Evolutionary conservation across 352 stramenopile species (phyloP), one percentile per base, ranked within the genome.

Genomic region (Pythium monospermum): DNA sequence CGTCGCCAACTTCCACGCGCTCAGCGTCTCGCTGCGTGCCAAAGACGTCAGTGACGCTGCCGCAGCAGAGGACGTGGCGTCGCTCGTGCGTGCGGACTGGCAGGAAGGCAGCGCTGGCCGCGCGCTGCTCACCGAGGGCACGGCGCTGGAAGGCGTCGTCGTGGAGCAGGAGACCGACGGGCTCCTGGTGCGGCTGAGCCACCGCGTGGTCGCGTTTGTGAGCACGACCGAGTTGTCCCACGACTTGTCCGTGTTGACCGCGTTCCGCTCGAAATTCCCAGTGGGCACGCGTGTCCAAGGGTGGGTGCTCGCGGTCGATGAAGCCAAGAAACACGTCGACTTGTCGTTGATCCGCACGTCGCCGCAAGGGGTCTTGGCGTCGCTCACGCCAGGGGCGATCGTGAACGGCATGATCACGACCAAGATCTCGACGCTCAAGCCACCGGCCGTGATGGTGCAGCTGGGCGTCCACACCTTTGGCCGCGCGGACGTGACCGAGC

Each of bases 381-480:
- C 45, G 32, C 47, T 88, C 18, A 69, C 75, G 59, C 19, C 63
- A 4, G 84, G 84, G 4, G 54, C 21, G 21, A 51, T 92, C n/a
- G 73, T 95, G 25, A 71, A 75, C 35, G 84, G 82, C 39, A 66
- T 87, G 25, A 66, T 94, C 48, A 89, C 73, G 26, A 74, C 64
- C 15, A 91, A 88, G 56, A 71, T 91, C 40, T 70, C 71, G n/a
- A 59, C 65, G 10, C 73, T 91, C 51, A 84, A 85, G 37, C 65
- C 85, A 16, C 85, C 85, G 7, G 85, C 80, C 3, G 63, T 96
- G 51, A 96, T 94, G 83, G 72, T 96, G 49, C 80, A 94, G 60
- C 68, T 94, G 25, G 74, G 66, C 11, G 67, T 75, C 2, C 76
- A 91, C 61, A 72, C 68, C 19, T 91, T 83, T 53, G 85, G 82